Evolutionary conservation across 257 asterid species (phyloP), one percentile per base, ranked within the genome.

Genomic region (Fraxinus anomala): DNA sequence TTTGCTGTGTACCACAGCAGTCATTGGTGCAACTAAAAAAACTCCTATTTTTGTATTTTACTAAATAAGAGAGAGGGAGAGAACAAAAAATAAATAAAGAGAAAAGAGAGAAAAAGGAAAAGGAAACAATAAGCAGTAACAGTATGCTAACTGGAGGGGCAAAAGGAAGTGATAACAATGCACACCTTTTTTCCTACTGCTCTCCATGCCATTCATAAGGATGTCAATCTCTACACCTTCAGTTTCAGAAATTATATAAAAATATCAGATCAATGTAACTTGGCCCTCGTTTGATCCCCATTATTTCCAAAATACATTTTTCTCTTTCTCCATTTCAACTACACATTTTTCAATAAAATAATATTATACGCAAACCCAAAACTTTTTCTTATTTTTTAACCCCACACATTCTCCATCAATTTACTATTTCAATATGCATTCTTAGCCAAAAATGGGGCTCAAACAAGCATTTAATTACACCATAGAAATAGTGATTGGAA

Each of bases 131-230:
- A 39, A 61, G 67, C 30, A 34, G 13, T 10, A 54, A 59, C 16
- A 34, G 47, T 8, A 70, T 74, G 23, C 31, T 19, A 5, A 24
- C 67, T 33, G 42, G 13, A 31, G 47, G 19, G 1, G 44, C 34
- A 40, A n/a, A 51, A 71, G 30, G 73, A 54, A 66, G 23, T 21
- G 31, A 23, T 24, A 66, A 54, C 11, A 36, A 42, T 79, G 24
- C 84, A 6, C 26, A 91, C 98, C 98, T 87, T 92, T 83, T 82
- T 85, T 49, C 86, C 92, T 13, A 85, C 80, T 42, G 85, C 89
- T 73, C 91, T 88, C 96, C 88, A 92, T 82, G 97, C 96, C 98
- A 94, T 94, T 88, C 74, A 86, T 68, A 84, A 72, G 77, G 33
- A 73, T 68, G 76, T 63, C 73, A 80, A 73, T 75, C 61, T 76